These are phyloP conservation scores for Thermomucor indicae-seudaticae DNA, from an alignment of 371 early-diverging fungal species.

Conservation along the genomic window DNA sequence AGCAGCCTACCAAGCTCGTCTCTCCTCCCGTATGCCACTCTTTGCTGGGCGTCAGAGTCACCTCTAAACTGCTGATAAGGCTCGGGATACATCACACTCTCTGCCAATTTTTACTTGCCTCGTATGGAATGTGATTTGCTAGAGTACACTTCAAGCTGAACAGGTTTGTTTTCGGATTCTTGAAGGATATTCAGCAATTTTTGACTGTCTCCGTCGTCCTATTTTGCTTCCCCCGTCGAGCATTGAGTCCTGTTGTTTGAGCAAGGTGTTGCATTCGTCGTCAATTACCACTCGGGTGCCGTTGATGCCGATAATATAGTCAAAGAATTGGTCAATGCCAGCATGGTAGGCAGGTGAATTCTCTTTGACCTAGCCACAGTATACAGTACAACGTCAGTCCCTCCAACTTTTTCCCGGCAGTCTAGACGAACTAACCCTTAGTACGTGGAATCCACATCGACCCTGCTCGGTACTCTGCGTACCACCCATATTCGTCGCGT, in stretches of 20 bases:
- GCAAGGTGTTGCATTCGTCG: neutral
- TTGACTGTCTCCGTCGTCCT: slow-evolving; percentile 50
- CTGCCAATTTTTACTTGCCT: slow-evolving; percentile 25
- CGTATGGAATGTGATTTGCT: slow-evolving; percentile 63
- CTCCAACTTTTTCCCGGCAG: neutral
- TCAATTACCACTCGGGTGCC: slow-evolving; percentile 47
- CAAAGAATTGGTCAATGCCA: slow-evolving; percentile 76
- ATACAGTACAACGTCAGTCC: neutral
- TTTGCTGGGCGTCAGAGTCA: slow-evolving; percentile 50
- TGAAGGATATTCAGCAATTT: slow-evolving; percentile 43
- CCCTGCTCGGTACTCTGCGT: slow-evolving; percentile 45
- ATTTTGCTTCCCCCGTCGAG: neutral
- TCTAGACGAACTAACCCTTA: slow-evolving; percentile 31
- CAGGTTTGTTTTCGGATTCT: slow-evolving; percentile 48
- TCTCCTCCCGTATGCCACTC: slow-evolving; percentile 36
- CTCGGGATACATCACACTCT: neutral
- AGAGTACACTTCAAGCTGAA: slow-evolving; percentile 63
- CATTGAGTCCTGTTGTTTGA: neutral
- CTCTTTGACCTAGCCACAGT: slow-evolving; percentile 48
- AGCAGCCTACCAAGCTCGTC: slow-evolving; percentile 46
- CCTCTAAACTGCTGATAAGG: slow-evolving; percentile 27
- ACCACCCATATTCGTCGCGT: slow-evolving; percentile 14
- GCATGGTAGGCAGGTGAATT: slow-evolving; percentile 67
- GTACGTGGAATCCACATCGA: slow-evolving; percentile 44
- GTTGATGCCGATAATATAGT: slow-evolving; percentile 68